A percentile compares a stretch with the other conserved stretches of the same genome.
Evolutionary conservation across 140 eudicot genomes (phyloP).

Genomic region (Senecio squalidus): DNA sequence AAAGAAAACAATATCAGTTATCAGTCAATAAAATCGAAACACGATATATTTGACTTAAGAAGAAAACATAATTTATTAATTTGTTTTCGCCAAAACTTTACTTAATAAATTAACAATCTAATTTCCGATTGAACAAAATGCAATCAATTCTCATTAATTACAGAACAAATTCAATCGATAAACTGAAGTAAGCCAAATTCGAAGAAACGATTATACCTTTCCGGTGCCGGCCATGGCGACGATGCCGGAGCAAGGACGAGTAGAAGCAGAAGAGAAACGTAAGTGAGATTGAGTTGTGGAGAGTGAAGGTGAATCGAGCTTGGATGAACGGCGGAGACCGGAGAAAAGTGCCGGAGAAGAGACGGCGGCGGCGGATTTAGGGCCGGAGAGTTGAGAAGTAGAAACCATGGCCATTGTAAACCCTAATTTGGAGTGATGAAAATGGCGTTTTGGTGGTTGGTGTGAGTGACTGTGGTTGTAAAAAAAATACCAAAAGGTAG

Average conservation of each 20-base stretch:
- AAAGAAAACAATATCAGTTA: conserved; percentile 12
- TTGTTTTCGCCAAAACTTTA: background rate
- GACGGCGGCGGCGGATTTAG: conserved; percentile 37
- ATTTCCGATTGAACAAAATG: no score
- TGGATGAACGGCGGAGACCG: conserved; percentile 61
- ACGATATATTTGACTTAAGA: background rate
- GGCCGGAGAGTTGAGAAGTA: conserved; percentile 49
- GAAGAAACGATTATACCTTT: no score
- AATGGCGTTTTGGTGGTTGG: conserved; percentile 22
- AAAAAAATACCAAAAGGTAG: background rate
- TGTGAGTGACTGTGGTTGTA: conserved; percentile 17
- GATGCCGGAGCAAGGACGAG: conserved; percentile 42
- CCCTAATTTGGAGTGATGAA: conserved; percentile 12
- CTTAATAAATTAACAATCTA: background rate
- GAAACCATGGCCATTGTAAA: conserved; percentile 65
- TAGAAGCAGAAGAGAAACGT: conserved; percentile 43
- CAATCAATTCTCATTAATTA: no score
- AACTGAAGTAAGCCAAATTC: no score
- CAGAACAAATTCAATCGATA: no score
- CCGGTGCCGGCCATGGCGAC: conserved; percentile 90
- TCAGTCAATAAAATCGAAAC: conserved; percentile 13
- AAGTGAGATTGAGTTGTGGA: conserved; percentile 53
- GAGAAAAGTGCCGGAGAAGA: conserved; percentile 46
- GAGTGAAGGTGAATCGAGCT: conserved; percentile 42
- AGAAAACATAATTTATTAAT: no score